Evolutionary conservation across 768 basidiomycete genomes (phyloP), one percentile per base, ranked within the genome.

Genomic region (Agrocybe pediades): DNA sequence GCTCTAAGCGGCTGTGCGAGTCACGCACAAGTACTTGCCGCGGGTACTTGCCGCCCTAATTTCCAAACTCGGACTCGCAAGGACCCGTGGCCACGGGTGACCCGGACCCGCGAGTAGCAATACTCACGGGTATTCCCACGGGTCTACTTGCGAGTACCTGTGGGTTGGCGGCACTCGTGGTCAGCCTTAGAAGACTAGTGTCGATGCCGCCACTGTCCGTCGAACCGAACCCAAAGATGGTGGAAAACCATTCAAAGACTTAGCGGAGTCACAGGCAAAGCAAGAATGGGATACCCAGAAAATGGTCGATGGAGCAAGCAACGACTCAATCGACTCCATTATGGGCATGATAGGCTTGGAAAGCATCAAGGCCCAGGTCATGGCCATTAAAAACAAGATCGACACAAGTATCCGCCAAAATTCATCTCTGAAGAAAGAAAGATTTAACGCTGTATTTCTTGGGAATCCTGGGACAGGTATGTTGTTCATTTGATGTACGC

Each of bases 401-500:
- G 85, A 87, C 17, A 68, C 74, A 0, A 70, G 73, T 24, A 68
- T 63, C n/a, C 76, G 86, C 7, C 87, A 89, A 66, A 72, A 71
- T 15, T 67, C 74, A 0, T 74, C 83, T 5, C 55, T 84, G 13
- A 74, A 78, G 21, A 73, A 75, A 24, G 85, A 88, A 49, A 71
- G 87, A 0, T 81, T 85, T 62, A 87, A 88, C 63, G 74, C 80
- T 17, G 77, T 74, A 11, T 69, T 90, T 11, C 77, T 87, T 0
- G 87, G 87, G 13, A 90, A 90, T 60, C 88, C 87, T 3, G 87
- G 87, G 8, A 90, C 88, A 65, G 87, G 87, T 88, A 52, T 24
- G 74, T 56, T 26, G 6, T 4, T 30, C 58, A 9, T 53, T 41
- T 16, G 29, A 1, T 44, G 36, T 2, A 20, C 25, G 48, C n/a